These are phyloP conservation scores for Goniomonas avonlea DNA, from an alignment of 78 protist species.

Conservation along the genomic window DNA sequence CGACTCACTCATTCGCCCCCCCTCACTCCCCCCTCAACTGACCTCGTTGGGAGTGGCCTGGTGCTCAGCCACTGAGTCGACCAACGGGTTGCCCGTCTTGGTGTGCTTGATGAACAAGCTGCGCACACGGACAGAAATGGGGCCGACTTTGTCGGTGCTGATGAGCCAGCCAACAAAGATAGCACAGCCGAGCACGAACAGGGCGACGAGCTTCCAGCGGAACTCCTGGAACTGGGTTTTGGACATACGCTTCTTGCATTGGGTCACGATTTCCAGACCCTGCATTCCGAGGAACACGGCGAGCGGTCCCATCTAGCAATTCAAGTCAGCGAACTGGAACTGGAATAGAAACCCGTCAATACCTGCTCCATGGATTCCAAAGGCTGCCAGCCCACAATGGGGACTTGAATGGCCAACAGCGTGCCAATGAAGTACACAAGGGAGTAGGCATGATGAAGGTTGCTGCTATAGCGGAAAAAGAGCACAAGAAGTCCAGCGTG, in stretches of 20 bases:
- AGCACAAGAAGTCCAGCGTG: conserved; percentile 6
- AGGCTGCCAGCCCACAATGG: conserved; percentile 6
- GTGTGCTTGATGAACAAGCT: conserved; percentile 22
- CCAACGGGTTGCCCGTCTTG: conserved; percentile 27
- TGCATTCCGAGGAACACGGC: background rate
- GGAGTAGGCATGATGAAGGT: conserved; percentile 83
- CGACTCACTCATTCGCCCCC: no score
- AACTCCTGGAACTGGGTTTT: no score
- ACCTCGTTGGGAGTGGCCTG: conserved; percentile 13
- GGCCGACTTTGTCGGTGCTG: no score
- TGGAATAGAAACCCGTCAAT: no score
- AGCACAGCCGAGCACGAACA: no score
- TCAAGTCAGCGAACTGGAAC: no score
- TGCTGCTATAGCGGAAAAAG: conserved; percentile 50
- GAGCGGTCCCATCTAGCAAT: background rate
- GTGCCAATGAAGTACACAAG: conserved; percentile 81
- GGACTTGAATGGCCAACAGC: conserved; percentile 54
- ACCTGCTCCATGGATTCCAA: conserved; percentile 16
- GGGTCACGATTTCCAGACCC: no score
- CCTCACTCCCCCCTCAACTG: no score
- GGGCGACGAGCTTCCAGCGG: no score
- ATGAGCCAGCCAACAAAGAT: no score
- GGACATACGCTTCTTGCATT: no score
- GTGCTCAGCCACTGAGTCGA: conserved; percentile 34
- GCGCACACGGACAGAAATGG: conserved; percentile 6